Percentiles rank a stretch among this genome's conserved stretches.
phyloP scores from a whole-genome alignment of 179 eudicot genomes.

The Pouteria campechiana region DNA sequence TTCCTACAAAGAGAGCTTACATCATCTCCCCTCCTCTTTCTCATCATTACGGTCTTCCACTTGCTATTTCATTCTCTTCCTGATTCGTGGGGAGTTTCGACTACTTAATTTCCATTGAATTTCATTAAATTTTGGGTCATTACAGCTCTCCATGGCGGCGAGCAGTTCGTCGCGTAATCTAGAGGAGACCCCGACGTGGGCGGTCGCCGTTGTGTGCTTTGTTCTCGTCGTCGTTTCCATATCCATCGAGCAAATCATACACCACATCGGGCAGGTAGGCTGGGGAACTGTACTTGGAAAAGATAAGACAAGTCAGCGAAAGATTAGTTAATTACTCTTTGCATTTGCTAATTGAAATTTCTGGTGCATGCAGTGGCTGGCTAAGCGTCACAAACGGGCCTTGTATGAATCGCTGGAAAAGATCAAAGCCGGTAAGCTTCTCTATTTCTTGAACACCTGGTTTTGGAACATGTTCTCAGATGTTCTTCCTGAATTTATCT shows the following conservation, averaged over 20 bases:
- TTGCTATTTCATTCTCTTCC: too few species aligned
- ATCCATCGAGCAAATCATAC: constrained; percentile 34
- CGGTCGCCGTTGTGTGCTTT: constrained; percentile 39
- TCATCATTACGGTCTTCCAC: too few species aligned
- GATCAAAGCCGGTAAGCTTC: neutral
- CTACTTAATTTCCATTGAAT: too few species aligned
- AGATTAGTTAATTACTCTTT: neutral
- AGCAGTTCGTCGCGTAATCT: too few species aligned
- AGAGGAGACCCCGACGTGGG: constrained; percentile 51
- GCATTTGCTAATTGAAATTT: too few species aligned
- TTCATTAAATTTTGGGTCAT: too few species aligned
- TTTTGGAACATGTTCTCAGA: too few species aligned
- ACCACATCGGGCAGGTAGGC: constrained; percentile 31
- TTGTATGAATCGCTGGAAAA: neutral
- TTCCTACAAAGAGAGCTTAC: too few species aligned
- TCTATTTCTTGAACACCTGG: neutral
- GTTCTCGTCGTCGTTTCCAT: constrained; percentile 32
- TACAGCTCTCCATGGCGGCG: too few species aligned
- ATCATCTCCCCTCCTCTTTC: too few species aligned
- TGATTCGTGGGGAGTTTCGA: too few species aligned
- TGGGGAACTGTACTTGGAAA: neutral
- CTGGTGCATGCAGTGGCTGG: neutral
- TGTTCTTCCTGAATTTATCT: neutral
- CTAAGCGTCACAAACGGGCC: neutral
- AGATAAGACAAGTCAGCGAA: neutral